phyloP scores from a whole-genome alignment of 2,329 filamentous ascomycete species.

The Fusarium agapanthi region DNA sequence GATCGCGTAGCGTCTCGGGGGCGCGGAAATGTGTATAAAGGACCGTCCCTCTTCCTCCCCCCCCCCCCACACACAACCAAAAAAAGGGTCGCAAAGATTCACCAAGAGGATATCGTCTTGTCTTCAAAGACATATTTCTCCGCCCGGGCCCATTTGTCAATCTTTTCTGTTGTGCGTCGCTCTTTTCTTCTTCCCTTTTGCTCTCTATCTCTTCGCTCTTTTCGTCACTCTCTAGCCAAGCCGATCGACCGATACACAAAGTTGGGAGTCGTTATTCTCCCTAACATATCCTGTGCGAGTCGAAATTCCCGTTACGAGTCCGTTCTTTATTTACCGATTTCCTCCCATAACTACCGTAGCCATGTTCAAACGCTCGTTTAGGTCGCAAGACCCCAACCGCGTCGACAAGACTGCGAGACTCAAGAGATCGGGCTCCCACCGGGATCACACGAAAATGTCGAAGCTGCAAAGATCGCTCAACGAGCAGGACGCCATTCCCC shows the following conservation, averaged over 20 bases:
- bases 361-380: slow-evolving; percentile 96
- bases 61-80: slow-evolving; percentile 64
- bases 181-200: slow-evolving; percentile 45
- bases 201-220: slow-evolving; percentile 54
- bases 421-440: slow-evolving; percentile 66
- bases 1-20: too few relatives aligned
- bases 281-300: background rate
- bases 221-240: slow-evolving; percentile 62
- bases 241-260: slow-evolving; percentile 37
- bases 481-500: slow-evolving; percentile 54
- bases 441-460: slow-evolving; percentile 81
- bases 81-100: slow-evolving; percentile 67
- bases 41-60: slow-evolving; percentile 57
- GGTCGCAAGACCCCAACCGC: slow-evolving; percentile 75
- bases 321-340: slow-evolving; percentile 39
- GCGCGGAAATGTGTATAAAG: too few relatives aligned
- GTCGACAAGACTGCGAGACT: slow-evolving; percentile 88
- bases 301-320: slow-evolving; percentile 39
- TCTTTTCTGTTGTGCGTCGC: slow-evolving; percentile 50
- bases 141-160: slow-evolving; percentile 65
- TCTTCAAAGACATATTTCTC: slow-evolving; percentile 56
- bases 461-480: slow-evolving; percentile 88
- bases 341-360: slow-evolving; percentile 47
- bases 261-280: slow-evolving; percentile 29
- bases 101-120: slow-evolving; percentile 61